Percentiles rank a stretch among this genome's conserved stretches.
Evolutionary conservation across 768 basidiomycete species (phyloP).

Genomic region (Tricholoma sp.): DNA sequence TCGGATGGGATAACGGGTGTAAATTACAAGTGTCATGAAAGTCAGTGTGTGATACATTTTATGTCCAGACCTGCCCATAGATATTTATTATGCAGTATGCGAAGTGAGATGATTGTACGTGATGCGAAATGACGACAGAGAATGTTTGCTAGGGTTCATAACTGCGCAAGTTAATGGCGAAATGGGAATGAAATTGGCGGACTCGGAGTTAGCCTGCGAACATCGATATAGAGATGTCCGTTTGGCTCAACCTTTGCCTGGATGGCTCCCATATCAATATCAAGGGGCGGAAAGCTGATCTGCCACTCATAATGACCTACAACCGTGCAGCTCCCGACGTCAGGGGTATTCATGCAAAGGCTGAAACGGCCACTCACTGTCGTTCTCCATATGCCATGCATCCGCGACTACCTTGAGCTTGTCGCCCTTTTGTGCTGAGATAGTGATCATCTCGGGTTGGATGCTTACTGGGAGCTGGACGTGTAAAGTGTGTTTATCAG

Average conservation of each 20-base stretch:
- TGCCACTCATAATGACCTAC: conserved; percentile 62
- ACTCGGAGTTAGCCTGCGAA: conserved; percentile 21
- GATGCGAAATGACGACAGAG: not conserved
- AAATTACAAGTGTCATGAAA: not conserved
- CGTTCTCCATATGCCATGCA: conserved; percentile 55
- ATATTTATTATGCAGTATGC: too few species aligned
- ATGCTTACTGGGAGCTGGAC: conserved; percentile 44
- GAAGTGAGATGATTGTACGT: not conserved
- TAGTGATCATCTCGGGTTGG: conserved; percentile 59
- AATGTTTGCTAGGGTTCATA: not conserved
- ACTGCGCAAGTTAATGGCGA: not conserved
- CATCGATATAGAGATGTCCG: conserved; percentile 44
- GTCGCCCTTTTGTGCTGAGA: conserved; percentile 55
- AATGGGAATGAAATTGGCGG: not conserved
- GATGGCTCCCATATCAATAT: conserved; percentile 49
- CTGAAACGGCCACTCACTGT: conserved; percentile 40
- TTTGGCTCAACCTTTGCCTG: conserved; percentile 44
- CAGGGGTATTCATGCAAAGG: not conserved
- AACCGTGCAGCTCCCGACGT: conserved; percentile 1
- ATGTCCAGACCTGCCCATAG: not conserved
- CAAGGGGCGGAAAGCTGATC: conserved; percentile 46
- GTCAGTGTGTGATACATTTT: not conserved
- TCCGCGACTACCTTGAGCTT: conserved; percentile 53
- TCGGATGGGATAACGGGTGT: too few species aligned
- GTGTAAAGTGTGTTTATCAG: conserved; percentile 36